Percentiles rank a stretch among this genome's conserved stretches.
These are phyloP conservation scores for Trametes cinnabarina DNA, from an alignment of 768 basidiomycete genomes.

Conservation along the genomic window DNA sequence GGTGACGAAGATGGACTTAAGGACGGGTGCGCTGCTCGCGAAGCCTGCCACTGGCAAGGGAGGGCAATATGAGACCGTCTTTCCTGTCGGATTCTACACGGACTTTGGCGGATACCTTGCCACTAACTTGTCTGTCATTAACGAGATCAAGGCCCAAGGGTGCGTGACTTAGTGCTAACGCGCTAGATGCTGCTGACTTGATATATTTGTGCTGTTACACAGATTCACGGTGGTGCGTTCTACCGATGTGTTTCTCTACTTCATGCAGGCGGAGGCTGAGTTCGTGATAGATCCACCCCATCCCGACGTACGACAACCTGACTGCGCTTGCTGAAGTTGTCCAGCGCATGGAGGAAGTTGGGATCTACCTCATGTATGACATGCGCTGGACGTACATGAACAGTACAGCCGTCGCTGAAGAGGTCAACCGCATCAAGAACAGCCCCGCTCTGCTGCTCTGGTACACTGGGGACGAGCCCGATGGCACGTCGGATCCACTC, in stretches of 20 bases:
- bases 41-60: conserved; percentile 30
- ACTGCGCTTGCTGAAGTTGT: conserved; percentile 57
- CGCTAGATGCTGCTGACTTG: neutral
- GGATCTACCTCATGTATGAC: conserved; percentile 77
- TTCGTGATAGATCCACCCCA: conserved; percentile 55
- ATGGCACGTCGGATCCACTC: conserved; percentile 66
- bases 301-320: conserved; percentile 63
- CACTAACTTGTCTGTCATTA: conserved; percentile 49
- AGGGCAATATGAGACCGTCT: conserved; percentile 36
- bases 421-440: conserved; percentile 68
- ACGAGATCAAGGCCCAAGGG: conserved; percentile 62
- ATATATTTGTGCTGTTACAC: too few relatives aligned
- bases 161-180: conserved; percentile 6
- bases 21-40: conserved; percentile 44
- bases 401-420: conserved; percentile 53
- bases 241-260: neutral
- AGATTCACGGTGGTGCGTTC: conserved; percentile 39
- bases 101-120: conserved; percentile 54
- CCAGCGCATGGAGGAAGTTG: conserved; percentile 69
- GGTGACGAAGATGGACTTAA: conserved; percentile 48
- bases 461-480: conserved; percentile 76
- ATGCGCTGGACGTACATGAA: conserved; percentile 77
- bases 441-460: conserved; percentile 67
- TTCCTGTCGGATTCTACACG: conserved; percentile 78
- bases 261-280: neutral